Conservation (phyloP, 2,329 filamentous ascomycete species). For the Sporothrix mexicana region DNA sequence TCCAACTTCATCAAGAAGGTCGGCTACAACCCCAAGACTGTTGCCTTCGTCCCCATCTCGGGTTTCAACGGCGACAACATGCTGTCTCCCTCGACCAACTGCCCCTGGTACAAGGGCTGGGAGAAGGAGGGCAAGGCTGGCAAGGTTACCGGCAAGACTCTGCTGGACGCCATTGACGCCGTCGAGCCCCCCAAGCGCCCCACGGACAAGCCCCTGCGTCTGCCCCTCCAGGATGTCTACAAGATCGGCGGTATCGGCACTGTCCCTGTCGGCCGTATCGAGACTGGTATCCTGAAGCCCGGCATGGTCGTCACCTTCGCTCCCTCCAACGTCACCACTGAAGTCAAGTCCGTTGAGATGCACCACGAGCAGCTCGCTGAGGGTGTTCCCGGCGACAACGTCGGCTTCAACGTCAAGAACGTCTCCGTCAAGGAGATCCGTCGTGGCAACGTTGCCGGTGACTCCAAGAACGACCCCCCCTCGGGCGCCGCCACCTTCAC, state of each 20-base stretch:
- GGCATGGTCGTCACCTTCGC: slow-evolving; percentile 98
- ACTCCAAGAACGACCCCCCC: slow-evolving; percentile 99
- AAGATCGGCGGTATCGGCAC: slow-evolving; percentile 99
- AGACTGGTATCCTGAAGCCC: slow-evolving; percentile 95
- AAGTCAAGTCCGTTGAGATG: slow-evolving; percentile 99
- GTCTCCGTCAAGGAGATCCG: slow-evolving; percentile 99
- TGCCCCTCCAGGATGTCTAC: slow-evolving; percentile 99
- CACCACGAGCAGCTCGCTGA: slow-evolving; percentile 98
- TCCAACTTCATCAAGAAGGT: slow-evolving; percentile 99
- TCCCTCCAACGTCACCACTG: slow-evolving; percentile 98
- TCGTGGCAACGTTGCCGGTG: slow-evolving; percentile 99
- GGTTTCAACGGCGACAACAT: slow-evolving; percentile 99
- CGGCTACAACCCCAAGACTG: slow-evolving; percentile 99
- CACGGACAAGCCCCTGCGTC: slow-evolving; percentile 98
- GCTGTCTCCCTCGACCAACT: slow-evolving; percentile 87
- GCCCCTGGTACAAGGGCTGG: slow-evolving; percentile 99
- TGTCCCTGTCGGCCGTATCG: slow-evolving; percentile 99
- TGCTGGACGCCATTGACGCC: slow-evolving; percentile 97
- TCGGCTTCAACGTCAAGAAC: slow-evolving; percentile 99
- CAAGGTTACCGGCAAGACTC: slow-evolving; percentile 92
- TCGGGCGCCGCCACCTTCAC: slow-evolving; percentile 90
- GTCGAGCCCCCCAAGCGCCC: slow-evolving; percentile 93
- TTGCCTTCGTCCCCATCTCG: slow-evolving; percentile 99
- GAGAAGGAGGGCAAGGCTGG: slow-evolving; percentile 94
- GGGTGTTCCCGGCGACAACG: slow-evolving; percentile 99